Percentiles rank a stretch among this genome's conserved stretches.
Conservation (phyloP, 2,329 filamentous ascomycete genomes). For the Orbilia ellipsospora region DNA sequence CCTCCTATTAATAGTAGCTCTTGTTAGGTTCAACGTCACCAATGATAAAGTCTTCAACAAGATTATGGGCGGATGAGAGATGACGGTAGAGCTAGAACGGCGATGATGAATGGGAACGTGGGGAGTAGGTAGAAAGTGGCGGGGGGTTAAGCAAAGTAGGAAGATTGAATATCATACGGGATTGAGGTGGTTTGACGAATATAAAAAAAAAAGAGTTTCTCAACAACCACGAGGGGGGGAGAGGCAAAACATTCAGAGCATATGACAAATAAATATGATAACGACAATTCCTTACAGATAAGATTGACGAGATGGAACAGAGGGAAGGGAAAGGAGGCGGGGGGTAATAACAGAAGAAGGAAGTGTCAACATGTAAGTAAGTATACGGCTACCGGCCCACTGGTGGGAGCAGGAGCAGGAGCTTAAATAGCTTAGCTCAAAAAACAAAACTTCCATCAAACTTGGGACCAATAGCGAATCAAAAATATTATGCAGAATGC, state of each 20-base stretch:
- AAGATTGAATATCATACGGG: neutral
- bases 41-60: neutral
- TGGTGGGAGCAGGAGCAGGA: neutral
- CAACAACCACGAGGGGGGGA: conserved; percentile 1
- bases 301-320: neutral
- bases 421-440: conserved; percentile 1
- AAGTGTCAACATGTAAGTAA: too few species aligned
- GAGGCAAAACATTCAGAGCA: neutral
- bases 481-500: too few species aligned
- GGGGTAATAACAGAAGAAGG: neutral
- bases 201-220: neutral
- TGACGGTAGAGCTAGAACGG: neutral
- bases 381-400: too few species aligned
- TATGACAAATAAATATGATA: conserved; percentile 17
- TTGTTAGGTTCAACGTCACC: neutral
- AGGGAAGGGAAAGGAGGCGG: neutral
- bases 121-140: neutral
- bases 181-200: conserved; percentile 6
- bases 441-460: neutral
- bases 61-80: neutral
- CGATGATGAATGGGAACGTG: too few species aligned
- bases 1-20: too few species aligned
- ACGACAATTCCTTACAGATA: neutral
- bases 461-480: too few species aligned
- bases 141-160: neutral